A percentile compares a stretch with the other conserved stretches of the same genome.
phyloP scores from a whole-genome alignment of 2,329 filamentous ascomycete genomes.

The Monosporascus sp. region DNA sequence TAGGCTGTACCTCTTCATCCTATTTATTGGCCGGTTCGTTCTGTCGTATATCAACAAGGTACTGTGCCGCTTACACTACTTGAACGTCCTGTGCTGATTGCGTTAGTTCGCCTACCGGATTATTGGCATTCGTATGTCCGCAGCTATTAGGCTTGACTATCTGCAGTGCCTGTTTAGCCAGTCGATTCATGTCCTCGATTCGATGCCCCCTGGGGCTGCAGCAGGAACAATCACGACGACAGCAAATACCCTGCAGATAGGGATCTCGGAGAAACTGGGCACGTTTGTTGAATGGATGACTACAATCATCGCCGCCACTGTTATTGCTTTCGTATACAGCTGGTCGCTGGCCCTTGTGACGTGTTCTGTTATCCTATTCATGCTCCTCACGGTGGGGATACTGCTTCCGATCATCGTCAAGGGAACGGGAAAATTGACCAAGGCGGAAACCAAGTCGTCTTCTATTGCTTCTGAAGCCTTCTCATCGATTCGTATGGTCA shows the following conservation, averaged over 20 bases:
- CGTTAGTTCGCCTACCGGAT: conserved; percentile 53
- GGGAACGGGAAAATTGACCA: conserved; percentile 38
- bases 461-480: conserved; percentile 59
- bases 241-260: conserved; percentile 59
- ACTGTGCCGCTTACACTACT: conserved; percentile 3
- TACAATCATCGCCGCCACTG: conserved; percentile 46
- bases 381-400: conserved; percentile 41
- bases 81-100: conserved; percentile 9
- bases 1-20: conserved; percentile 62
- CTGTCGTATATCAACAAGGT: conserved; percentile 59
- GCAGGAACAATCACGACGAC: conserved; percentile 60
- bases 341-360: conserved; percentile 59
- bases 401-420: conserved; percentile 54
- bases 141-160: conserved; percentile 59
- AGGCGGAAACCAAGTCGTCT: conserved; percentile 52
- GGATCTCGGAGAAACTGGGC: conserved; percentile 59
- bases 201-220: conserved; percentile 56
- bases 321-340: conserved; percentile 52
- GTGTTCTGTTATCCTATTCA: conserved; percentile 50
- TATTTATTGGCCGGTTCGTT: conserved; percentile 63
- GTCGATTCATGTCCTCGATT: conserved; percentile 63
- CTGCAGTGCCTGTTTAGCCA: conserved; percentile 59
- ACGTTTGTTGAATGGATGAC: conserved; percentile 51
- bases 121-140: conserved; percentile 57
- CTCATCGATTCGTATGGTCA: conserved; percentile 55